Conservation (phyloP, 1,284 basidiomycete species). For the Leccinum cinnamomeum region DNA sequence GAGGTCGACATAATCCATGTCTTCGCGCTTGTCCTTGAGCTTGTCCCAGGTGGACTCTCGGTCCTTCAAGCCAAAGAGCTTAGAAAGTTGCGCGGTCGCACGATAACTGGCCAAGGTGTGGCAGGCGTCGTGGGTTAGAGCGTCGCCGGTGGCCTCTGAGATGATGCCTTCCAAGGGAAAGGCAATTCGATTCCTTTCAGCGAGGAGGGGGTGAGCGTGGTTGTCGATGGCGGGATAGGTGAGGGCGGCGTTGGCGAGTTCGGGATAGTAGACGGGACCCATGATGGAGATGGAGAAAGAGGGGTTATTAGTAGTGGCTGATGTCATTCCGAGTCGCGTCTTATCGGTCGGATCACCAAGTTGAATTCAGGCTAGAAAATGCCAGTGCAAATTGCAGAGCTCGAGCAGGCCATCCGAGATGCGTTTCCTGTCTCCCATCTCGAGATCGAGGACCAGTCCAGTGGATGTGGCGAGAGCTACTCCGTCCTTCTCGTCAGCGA, state of each 20-base stretch:
- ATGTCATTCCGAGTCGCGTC: neutral
- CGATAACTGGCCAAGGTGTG: conserved; percentile 59
- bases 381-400: conserved; percentile 55
- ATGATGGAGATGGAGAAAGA: conserved; percentile 9
- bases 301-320: conserved; percentile 4
- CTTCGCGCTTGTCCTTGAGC: conserved; percentile 47
- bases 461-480: conserved; percentile 77
- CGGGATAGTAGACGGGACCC: conserved; percentile 36
- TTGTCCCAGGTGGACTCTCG: conserved; percentile 54
- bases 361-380: conserved; percentile 37
- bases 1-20: conserved; percentile 51
- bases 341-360: conserved; percentile 15
- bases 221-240: conserved; percentile 63
- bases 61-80: conserved; percentile 44
- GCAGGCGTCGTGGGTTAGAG: conserved; percentile 49
- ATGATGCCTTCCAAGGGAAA: conserved; percentile 61
- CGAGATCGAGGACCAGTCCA: conserved; percentile 72
- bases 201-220: conserved; percentile 71
- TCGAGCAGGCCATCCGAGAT: conserved; percentile 60
- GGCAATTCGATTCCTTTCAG: conserved; percentile 42
- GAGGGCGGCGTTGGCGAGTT: conserved; percentile 31
- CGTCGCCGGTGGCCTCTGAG: conserved; percentile 60
- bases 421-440: conserved; percentile 63
- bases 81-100: conserved; percentile 54
- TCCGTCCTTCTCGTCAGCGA: conserved; percentile 73